A percentile compares a stretch with the other conserved stretches of the same genome.
Conservation (phyloP, 192 early-diverging fungal genomes). For the Gonapodya prolifera region DNA sequence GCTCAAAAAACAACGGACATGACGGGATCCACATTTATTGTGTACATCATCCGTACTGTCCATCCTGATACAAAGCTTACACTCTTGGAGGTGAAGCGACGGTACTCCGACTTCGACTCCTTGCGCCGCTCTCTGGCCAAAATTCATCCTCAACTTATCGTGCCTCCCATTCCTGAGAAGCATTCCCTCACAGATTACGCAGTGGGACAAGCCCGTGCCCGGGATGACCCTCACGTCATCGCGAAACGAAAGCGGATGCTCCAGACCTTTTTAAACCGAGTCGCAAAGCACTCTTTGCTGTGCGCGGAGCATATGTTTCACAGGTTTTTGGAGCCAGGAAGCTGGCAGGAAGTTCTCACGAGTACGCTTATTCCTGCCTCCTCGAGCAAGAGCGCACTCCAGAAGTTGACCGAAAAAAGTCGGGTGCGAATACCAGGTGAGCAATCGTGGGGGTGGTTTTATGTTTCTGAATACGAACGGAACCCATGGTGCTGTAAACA, state of each 20-base stretch:
- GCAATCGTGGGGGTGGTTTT: background rate
- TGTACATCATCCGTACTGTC: constrained; percentile 39
- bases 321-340: constrained; percentile 69
- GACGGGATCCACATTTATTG: constrained; percentile 27
- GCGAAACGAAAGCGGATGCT: constrained; percentile 85
- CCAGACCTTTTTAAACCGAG: constrained; percentile 83
- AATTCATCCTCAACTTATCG: constrained; percentile 75
- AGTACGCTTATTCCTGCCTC: background rate
- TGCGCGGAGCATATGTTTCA: constrained; percentile 83
- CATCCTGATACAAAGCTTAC: constrained; percentile 6
- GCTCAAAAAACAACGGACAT: constrained; percentile 1
- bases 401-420: background rate
- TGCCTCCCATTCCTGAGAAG: constrained; percentile 96
- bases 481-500: background rate
- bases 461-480: background rate
- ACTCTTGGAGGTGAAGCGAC: constrained; percentile 52
- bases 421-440: background rate
- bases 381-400: background rate
- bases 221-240: constrained; percentile 83
- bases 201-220: constrained; percentile 70
- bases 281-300: constrained; percentile 78
- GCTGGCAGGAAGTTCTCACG: background rate
- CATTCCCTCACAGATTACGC: constrained; percentile 70
- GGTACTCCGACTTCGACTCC: constrained; percentile 96
- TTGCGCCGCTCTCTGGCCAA: constrained; percentile 61